A percentile compares a stretch with the other conserved stretches of the same genome.
phyloP scores from a whole-genome alignment of 805 yeast genomes.

The Metschnikowia lochheadii region DNA sequence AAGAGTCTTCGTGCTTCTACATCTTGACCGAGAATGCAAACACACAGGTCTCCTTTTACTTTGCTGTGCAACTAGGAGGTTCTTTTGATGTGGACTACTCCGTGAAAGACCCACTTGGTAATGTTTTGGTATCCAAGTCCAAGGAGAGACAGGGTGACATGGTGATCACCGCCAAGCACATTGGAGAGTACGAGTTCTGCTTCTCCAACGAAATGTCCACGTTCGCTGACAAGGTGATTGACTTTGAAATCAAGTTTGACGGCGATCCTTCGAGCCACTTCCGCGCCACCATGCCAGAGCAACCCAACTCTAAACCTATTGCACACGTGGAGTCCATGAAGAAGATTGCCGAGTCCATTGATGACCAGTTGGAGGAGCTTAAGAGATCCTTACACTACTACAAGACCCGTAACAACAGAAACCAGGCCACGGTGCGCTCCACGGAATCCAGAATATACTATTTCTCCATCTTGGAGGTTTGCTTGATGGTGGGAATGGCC shows the following conservation, averaged over 20 bases:
- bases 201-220: constrained; percentile 79
- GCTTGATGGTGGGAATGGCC: constrained; percentile 73
- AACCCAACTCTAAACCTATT: constrained; percentile 44
- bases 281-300: constrained; percentile 59
- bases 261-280: constrained; percentile 39
- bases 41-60: constrained; percentile 66
- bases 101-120: constrained; percentile 55
- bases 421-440: constrained; percentile 80
- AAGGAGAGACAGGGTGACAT: constrained; percentile 80
- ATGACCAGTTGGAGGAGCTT: constrained; percentile 53
- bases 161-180: constrained; percentile 56
- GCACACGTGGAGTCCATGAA: constrained; percentile 53
- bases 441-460: constrained; percentile 77
- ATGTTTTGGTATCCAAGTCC: constrained; percentile 47
- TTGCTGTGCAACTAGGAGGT: constrained; percentile 81
- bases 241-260: constrained; percentile 66
- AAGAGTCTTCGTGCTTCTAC: constrained; percentile 68
- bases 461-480: constrained; percentile 67
- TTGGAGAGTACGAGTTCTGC: constrained; percentile 87
- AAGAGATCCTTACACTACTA: constrained; percentile 69
- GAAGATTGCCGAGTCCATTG: constrained; percentile 54
- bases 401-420: constrained; percentile 85
- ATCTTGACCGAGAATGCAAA: constrained; percentile 58
- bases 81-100: constrained; percentile 74
- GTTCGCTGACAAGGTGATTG: constrained; percentile 77